Conservation (phyloP, 1,284 basidiomycete genomes). For the Mycosarcoma mackinlayi region DNA sequence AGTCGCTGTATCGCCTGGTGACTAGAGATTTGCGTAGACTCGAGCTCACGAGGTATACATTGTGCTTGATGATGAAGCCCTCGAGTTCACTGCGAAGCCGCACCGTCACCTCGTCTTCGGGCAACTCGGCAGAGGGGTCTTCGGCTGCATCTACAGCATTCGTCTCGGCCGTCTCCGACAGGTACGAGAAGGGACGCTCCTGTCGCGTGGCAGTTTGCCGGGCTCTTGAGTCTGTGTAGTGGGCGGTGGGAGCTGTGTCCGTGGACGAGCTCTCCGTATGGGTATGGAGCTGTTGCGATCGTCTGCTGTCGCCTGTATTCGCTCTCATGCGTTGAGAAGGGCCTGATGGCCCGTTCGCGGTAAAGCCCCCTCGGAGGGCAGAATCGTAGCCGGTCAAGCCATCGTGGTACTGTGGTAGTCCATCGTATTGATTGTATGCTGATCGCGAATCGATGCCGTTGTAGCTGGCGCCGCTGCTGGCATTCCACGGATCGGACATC, state of each 20-base stretch:
- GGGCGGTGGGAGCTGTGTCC: slow-evolving; percentile 5
- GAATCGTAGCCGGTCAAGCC: slow-evolving; percentile 24
- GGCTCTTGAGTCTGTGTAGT: slow-evolving; percentile 1
- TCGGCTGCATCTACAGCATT: slow-evolving; percentile 32
- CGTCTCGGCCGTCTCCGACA: slow-evolving; percentile 41
- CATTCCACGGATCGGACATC: slow-evolving; percentile 50
- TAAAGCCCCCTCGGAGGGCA: slow-evolving; percentile 32
- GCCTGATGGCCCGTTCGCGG: slow-evolving; percentile 14
- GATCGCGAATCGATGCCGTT: slow-evolving; percentile 6
- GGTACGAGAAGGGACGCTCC: slow-evolving; percentile 46
- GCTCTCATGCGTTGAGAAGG: slow-evolving; percentile 6
- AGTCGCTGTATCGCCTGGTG: slow-evolving; percentile 54
- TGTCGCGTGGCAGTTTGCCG: slow-evolving; percentile 15
- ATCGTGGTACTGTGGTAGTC: slow-evolving; percentile 22
- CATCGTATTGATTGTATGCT: slow-evolving; percentile 19
- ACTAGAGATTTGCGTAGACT: slow-evolving; percentile 39
- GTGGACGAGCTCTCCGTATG: slow-evolving; percentile 12
- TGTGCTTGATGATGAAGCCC: slow-evolving; percentile 54
- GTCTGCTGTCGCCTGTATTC: background rate
- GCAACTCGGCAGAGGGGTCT: slow-evolving; percentile 38
- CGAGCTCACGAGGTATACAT: slow-evolving; percentile 47
- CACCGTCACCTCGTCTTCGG: slow-evolving; percentile 38
- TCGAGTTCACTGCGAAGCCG: slow-evolving; percentile 44
- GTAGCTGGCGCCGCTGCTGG: slow-evolving; percentile 12
- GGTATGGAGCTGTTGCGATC: slow-evolving; percentile 11